Conservation (phyloP, 257 asterid species). For the Orobanche coerulescens region DNA sequence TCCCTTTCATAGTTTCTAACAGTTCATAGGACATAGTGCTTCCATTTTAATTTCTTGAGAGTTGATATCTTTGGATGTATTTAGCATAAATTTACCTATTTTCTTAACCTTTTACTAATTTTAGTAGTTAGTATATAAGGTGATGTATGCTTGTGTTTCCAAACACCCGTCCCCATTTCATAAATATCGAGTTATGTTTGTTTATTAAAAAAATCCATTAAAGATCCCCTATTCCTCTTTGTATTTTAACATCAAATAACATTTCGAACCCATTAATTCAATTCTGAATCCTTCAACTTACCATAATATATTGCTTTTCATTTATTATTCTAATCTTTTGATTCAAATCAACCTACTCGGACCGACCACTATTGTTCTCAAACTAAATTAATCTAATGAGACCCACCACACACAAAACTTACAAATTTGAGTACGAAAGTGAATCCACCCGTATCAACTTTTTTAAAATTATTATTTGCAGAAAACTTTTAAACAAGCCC, state of each 20-base stretch:
- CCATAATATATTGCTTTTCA: not conserved
- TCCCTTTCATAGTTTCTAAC: constrained; percentile 21
- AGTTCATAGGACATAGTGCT: constrained; percentile 10
- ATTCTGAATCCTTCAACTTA: not conserved
- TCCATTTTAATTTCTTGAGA: constrained; percentile 3
- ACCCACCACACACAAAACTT: not conserved
- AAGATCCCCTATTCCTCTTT: not conserved
- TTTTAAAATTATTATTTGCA: too few relatives aligned
- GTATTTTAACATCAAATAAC: not conserved
- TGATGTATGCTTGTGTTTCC: not conserved
- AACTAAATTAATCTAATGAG: not conserved
- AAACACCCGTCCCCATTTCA: not conserved
- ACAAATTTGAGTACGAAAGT: not conserved
- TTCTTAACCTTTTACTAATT: not conserved
- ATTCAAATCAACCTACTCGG: not conserved
- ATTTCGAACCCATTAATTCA: not conserved
- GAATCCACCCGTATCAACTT: not conserved
- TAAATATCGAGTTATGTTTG: not conserved
- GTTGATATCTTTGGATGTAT: constrained; percentile 10
- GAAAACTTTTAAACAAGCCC: too few relatives aligned
- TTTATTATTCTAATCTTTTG: not conserved
- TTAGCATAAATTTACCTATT: not conserved
- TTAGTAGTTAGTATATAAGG: not conserved
- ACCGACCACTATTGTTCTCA: not conserved
- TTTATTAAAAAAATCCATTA: not conserved